Evolutionary conservation across 2,329 filamentous ascomycete species (phyloP), one percentile per base, ranked within the genome.

Genomic region (Aquanectria penicillioides): DNA sequence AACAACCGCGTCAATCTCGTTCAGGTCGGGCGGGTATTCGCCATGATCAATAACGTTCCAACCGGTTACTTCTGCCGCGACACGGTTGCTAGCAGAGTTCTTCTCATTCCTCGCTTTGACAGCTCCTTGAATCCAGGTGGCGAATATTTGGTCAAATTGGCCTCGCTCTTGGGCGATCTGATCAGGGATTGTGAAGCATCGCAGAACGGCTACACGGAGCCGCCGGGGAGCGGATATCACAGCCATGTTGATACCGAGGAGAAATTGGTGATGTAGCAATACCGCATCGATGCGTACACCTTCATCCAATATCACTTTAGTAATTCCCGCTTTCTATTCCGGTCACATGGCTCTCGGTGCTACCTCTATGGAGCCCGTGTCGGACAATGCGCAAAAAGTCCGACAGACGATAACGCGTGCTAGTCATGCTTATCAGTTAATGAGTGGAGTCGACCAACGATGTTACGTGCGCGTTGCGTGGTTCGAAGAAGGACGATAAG

Each of bases 111-210:
- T 22, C 23, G 22, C 22, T 10, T 43, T 25, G n/a, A 43, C 23
- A 8, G 38, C 38, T 3, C 22, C 4, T 20, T 28, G 22, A 43
- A 43, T 43, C 38, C 38, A 43, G 6, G 23, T 17, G 8, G 38
- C 38, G 28, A 43, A 43, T 2, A 43, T 43, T 43, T 43, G 15
- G n/a, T 43, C 22, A 25, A 43, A 43, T 43, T 43, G 38, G 38
- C 38, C 38, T 26, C 38, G 38, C 23, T 43, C 38, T 11, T 12
- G 22, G 13, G 38, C 38, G 28, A 43, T 43, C 3, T 28, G 38
- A 15, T 13, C 8, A 43, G 38, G 38, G n/a, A 43, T 43, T 6
- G 38, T 43, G 23, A 43, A 43, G 12, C 38, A 43, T 17, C 12
- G n/a, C 7, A 43, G 17, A 43, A 43, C n/a, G 6, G 38, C 38